Evolutionary conservation across 2,329 filamentous ascomycete species (phyloP).

Genomic region (Rhynchosporium agropyri): DNA sequence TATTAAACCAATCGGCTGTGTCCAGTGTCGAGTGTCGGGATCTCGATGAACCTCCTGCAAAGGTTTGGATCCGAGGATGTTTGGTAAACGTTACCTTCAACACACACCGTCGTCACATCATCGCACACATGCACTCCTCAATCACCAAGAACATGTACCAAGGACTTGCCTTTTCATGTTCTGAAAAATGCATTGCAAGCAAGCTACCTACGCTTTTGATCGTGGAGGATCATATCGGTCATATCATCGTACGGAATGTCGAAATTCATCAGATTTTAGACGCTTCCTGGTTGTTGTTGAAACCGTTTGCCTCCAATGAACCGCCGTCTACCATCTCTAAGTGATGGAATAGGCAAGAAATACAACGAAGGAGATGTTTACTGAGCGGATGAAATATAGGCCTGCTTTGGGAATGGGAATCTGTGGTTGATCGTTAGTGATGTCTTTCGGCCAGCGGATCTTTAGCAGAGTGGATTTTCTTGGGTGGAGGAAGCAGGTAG

Average conservation of each 20-base stretch:
- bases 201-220: constrained; percentile 40
- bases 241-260: constrained; percentile 36
- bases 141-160: constrained; percentile 14
- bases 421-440: constrained; percentile 48
- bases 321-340: constrained; percentile 48
- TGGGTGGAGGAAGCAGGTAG: constrained; percentile 10
- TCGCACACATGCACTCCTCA: not conserved
- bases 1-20: constrained; percentile 7
- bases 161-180: constrained; percentile 31
- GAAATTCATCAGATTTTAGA: constrained; percentile 39
- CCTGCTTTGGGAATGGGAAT: constrained; percentile 81
- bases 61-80: not conserved
- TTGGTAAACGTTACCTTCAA: not conserved
- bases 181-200: constrained; percentile 26
- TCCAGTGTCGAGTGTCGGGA: not conserved
- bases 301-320: constrained; percentile 51
- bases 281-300: constrained; percentile 52
- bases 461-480: constrained; percentile 7
- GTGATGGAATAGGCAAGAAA: constrained; percentile 40
- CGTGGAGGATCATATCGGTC: constrained; percentile 44
- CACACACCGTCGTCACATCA: constrained; percentile 9
- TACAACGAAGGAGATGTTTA: constrained; percentile 26
- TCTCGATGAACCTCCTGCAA: not conserved
- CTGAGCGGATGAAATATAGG: constrained; percentile 57
- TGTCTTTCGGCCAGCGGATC: constrained; percentile 16